Evolutionary conservation across 345 rosid species (phyloP), one percentile per base, ranked within the genome.

Genomic region (Barbarea vulgaris): DNA sequence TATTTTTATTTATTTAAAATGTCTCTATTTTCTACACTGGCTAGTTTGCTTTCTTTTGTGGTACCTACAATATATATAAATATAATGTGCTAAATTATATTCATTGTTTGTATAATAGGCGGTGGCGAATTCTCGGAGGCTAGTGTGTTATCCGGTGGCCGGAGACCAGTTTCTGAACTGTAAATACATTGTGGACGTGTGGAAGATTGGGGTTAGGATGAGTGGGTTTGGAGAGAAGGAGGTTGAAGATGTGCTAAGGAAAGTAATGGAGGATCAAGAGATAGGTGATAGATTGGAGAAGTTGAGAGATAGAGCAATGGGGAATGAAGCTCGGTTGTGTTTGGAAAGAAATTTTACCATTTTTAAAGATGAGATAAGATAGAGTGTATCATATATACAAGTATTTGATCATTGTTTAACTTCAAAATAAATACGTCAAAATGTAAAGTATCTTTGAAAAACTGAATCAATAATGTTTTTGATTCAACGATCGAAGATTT

Each of bases 111-210:
- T 27, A 48, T 24, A 44, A 55, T 67, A 67, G 69, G 76, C 76
- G 19, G 72, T 77, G 76, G 80, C 64, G 15, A 70, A 46, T 70
- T 71, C 54, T 7, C 81, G 80, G 50, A 77, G 78, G 36, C 79
- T 90, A 18, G 24, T 93, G 30, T 93, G 98, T 73, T 88, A 83
- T 63, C 95, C 98, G 0, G 81, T 93, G 0, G 96, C 91, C 0
- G 98, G 96, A 8, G 95, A 93, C 58, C 98, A 93, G 75, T 90
- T 87, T 53, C 70, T 90, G 30, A 93, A 93, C 34, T 93, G 93
- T 47, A 81, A 56, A 14, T 85, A 82, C 66, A 80, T 90, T 6
- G 91, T 82, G 22, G 64, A 88, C 14, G 81, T 80, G 56, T 88
- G 93, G 93, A 80, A 59, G 41, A 82, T 90, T 36, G 96, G 96